Percentiles rank a stretch among this genome's conserved stretches.
Evolutionary conservation across 352 stramenopile species (phyloP).

Genomic region (Phytopythium boreale): DNA sequence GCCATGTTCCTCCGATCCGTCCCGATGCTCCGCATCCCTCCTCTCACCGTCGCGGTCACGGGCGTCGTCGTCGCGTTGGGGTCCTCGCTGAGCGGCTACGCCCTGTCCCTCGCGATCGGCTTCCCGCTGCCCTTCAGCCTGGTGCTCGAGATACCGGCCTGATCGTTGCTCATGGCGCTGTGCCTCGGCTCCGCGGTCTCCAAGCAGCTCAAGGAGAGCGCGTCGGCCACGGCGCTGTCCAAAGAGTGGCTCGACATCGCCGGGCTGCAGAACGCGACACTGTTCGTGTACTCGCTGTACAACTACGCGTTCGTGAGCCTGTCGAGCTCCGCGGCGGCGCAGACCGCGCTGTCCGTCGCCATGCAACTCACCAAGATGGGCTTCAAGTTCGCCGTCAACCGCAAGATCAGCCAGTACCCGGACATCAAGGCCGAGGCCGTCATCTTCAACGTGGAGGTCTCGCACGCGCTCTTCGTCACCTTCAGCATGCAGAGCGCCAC

Average conservation of each 20-base stretch:
- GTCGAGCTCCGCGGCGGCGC: neutral
- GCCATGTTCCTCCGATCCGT: constrained; percentile 22
- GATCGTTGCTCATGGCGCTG: constrained; percentile 11
- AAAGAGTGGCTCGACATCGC: constrained; percentile 15
- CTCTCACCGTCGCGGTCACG: neutral
- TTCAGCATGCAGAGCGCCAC: constrained; percentile 41
- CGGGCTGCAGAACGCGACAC: constrained; percentile 12
- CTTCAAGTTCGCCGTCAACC: constrained; percentile 27
- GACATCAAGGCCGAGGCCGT: constrained; percentile 27
- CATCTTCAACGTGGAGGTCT: constrained; percentile 43
- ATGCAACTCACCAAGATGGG: constrained; percentile 27
- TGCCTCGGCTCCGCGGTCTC: constrained; percentile 5
- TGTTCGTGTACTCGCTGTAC: constrained; percentile 28
- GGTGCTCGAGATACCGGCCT: constrained; percentile 14
- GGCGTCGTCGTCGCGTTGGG: constrained; percentile 7
- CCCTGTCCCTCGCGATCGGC: constrained; percentile 15
- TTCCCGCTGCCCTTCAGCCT: constrained; percentile 38
- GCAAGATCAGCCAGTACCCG: constrained; percentile 13
- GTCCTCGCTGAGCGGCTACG: constrained; percentile 7
- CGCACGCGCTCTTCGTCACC: constrained; percentile 35
- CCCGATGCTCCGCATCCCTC: constrained; percentile 11
- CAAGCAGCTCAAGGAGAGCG: constrained; percentile 11
- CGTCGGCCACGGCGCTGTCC: constrained; percentile 9
- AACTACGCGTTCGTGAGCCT: constrained; percentile 25
- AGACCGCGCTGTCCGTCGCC: constrained; percentile 17